Conservation (phyloP, 106 monocot species). For the Dendrobium chrysotoxum region DNA sequence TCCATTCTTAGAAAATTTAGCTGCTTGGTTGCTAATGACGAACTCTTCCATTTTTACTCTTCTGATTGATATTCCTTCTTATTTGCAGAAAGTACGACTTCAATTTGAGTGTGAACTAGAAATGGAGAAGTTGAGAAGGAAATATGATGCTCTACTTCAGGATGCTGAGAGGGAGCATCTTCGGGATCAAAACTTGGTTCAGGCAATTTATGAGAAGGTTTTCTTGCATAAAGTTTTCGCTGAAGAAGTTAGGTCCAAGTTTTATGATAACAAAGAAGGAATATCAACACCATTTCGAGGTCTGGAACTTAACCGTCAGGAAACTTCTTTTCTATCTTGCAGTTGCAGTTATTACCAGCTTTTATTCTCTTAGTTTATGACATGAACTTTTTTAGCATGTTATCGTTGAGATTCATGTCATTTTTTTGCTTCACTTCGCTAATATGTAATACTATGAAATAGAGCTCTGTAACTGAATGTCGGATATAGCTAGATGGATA, state of each 20-base stretch:
- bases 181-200: constrained; percentile 32
- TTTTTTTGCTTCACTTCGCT: neutral
- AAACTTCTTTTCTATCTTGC: neutral
- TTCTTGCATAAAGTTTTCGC: constrained; percentile 45
- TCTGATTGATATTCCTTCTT: neutral
- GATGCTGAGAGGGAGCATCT: constrained; percentile 34
- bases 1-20: neutral
- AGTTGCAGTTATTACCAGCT: too few species aligned
- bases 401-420: neutral
- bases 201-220: constrained; percentile 48
- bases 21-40: neutral
- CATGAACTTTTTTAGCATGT: too few species aligned
- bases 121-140: constrained; percentile 41
- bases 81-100: constrained; percentile 41
- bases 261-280: constrained; percentile 32
- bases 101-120: constrained; percentile 42
- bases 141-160: constrained; percentile 43
- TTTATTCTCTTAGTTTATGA: too few species aligned
- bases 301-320: constrained; percentile 11
- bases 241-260: constrained; percentile 66
- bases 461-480: too few species aligned
- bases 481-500: too few species aligned
- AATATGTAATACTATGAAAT: too few species aligned
- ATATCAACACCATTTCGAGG: constrained; percentile 28
- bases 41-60: neutral